A percentile compares a stretch with the other conserved stretches of the same genome.
Conservation (phyloP, 23 red algal species). For the Gracilariopsis chorda region DNA sequence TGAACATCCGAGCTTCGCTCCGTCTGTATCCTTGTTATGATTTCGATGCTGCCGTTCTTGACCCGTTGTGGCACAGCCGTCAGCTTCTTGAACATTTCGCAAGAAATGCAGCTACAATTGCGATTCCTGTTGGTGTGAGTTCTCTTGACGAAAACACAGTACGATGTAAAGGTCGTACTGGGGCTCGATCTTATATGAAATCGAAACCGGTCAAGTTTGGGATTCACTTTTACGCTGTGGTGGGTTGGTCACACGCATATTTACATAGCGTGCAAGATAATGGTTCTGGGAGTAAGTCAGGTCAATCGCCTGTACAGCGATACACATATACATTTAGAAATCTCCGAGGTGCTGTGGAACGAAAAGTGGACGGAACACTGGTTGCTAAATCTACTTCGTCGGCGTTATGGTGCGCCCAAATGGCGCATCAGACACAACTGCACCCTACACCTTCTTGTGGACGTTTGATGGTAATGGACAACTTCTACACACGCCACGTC, state of each 20-base stretch:
- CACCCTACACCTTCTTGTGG: not conserved
- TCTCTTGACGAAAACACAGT: not conserved
- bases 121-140: not conserved
- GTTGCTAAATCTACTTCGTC: not conserved
- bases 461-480: not conserved
- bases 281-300: not conserved
- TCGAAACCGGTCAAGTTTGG: slow-evolving; percentile 14
- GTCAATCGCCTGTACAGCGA: not conserved
- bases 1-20: not conserved
- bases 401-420: slow-evolving; percentile 5
- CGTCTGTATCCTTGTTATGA: not conserved
- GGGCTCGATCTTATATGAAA: not conserved
- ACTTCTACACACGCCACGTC: not conserved
- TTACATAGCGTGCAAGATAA: not conserved
- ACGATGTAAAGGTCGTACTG: not conserved
- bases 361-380: not conserved
- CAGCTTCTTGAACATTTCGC: not conserved
- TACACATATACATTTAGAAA: not conserved
- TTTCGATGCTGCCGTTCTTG: not conserved
- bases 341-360: not conserved
- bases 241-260: not conserved
- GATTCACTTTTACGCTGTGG: not conserved
- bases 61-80: slow-evolving; percentile 1
- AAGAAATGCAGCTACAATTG: not conserved
- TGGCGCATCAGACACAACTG: not conserved